Conservation (phyloP, 192 early-diverging fungal species). For the Mortierella alpina region DNA sequence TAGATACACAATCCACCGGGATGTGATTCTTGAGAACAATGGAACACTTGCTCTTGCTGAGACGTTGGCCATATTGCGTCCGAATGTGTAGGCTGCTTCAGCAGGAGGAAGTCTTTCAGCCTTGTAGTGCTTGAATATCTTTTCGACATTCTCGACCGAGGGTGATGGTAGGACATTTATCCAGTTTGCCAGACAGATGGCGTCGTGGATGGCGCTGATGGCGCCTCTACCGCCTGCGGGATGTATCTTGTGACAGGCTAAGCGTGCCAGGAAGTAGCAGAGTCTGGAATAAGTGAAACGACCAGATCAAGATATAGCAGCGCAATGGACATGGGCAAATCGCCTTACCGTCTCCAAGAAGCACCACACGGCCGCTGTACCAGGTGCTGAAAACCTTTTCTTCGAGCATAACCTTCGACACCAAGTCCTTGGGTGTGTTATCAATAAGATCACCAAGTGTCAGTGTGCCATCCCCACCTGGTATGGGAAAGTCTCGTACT, state of each 20-base stretch:
- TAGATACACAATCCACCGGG: no score
- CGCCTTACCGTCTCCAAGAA: constrained; percentile 15
- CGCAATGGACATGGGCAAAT: background rate
- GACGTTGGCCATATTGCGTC: no score
- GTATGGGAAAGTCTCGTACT: background rate
- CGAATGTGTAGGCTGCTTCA: no score
- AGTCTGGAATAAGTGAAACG: no score
- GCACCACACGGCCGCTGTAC: constrained; percentile 5
- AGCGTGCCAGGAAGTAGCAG: background rate
- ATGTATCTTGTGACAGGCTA: constrained; percentile 11
- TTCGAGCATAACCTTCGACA: background rate
- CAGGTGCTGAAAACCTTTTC: constrained; percentile 12
- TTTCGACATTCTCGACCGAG: no score
- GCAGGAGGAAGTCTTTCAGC: no score
- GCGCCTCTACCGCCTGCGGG: constrained; percentile 2
- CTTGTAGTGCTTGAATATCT: no score
- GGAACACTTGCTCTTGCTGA: no score
- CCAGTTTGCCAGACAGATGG: background rate
- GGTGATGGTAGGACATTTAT: no score
- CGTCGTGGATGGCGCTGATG: constrained; percentile 14
- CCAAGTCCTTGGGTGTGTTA: constrained; percentile 2
- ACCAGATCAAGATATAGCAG: background rate
- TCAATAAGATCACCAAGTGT: constrained; percentile 7
- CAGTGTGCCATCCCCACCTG: background rate
- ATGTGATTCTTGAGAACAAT: no score